Evolutionary conservation across 805 yeast genomes (phyloP), one percentile per base, ranked within the genome.

Genomic region (Metschnikowia continentalis): DNA sequence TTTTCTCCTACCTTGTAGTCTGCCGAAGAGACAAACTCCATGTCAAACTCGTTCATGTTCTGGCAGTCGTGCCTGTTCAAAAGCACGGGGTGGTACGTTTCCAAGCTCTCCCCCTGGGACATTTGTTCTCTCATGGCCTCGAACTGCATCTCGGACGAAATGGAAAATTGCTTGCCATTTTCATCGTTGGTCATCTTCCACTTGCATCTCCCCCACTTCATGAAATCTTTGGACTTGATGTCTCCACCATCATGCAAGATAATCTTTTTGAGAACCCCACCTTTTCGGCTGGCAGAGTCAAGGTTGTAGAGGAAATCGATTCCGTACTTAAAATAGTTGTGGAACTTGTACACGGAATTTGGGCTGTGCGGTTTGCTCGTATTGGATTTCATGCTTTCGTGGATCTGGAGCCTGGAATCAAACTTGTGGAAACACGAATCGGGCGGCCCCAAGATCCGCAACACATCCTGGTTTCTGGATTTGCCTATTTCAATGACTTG

Each of bases 241-340:
- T 75, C 61, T 8, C 74, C 69, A 35, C 84, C 84, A 54, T 73
- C 73, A 59, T 82, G 86, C 8, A 80, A 36, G 1, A 80, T 69
- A 3, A 82, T 52, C 52, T 81, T 81, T 36, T 67, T 68, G 17
- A 81, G 65, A 1, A 67, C 61, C 3, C 78, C 75, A 20, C 64
- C 60, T 37, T 50, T 50, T 20, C 54, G 55, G 23, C 54, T 52
- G 14, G 56, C 54, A 7, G 57, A 56, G 51, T 66, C 66, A 35
- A 78, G 65, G 37, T 75, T 74, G 61, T 80, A 82, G 22, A 81
- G 62, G 7, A 81, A 61, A 61, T 82, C 88, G 38, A 81, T 63
- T 0, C 88, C 88, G 55, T 61, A 70, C 20, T 71, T 61, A 61
- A 75, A 82, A 60, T 82, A 82, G 59, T 82, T 82, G 62, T 82